phyloP scores from a whole-genome alignment of 306 rosid genomes.

The Glycine latifolia region DNA sequence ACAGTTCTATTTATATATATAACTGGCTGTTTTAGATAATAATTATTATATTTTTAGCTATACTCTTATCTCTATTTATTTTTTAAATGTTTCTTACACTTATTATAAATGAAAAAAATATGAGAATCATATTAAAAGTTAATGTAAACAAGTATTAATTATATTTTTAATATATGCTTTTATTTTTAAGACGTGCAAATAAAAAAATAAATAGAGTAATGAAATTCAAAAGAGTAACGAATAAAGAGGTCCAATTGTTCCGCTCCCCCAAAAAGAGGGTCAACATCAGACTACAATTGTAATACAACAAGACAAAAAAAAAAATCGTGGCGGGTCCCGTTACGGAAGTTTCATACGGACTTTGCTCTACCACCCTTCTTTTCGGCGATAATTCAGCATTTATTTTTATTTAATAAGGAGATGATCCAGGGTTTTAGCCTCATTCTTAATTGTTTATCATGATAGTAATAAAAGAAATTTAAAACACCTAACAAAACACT shows the following conservation, averaged over 20 bases:
- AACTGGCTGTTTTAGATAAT: background rate
- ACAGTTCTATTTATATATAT: no score
- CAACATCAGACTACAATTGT: background rate
- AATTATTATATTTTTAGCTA: no score
- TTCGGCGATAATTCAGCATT: constrained; percentile 32
- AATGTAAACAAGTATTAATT: no score
- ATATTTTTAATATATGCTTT: no score
- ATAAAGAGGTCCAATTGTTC: background rate
- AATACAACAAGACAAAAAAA: background rate
- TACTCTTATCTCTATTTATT: no score
- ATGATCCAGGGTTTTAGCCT: background rate
- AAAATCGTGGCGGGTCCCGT: constrained; percentile 1
- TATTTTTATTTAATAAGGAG: background rate
- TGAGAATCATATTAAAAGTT: no score
- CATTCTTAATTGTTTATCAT: no score
- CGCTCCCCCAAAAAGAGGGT: constrained; percentile 1
- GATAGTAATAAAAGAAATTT: no score
- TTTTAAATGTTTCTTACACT: no score
- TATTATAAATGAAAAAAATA: no score
- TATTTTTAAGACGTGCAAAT: background rate
- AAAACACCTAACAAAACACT: no score
- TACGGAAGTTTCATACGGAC: background rate
- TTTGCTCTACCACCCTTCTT: background rate
- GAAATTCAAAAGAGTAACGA: background rate
- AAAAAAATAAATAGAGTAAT: background rate